Evolutionary conservation across 495 filamentous ascomycete genomes (phyloP).

Genomic region (Penicillium nucicola): DNA sequence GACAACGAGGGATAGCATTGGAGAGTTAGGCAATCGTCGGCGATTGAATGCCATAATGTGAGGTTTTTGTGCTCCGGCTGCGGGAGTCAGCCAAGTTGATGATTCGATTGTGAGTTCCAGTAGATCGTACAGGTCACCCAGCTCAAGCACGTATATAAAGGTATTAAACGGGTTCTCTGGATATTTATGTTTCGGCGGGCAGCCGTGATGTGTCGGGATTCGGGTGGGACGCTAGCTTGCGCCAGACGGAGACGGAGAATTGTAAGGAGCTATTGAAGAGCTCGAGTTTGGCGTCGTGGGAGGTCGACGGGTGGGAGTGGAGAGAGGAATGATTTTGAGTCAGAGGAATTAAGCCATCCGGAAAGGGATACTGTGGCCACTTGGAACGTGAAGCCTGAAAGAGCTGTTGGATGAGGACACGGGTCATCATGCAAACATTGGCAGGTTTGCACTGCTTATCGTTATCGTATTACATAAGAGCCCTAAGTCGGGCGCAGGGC

Average conservation of each 20-base stretch:
- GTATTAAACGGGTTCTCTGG: neutral
- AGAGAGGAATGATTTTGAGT: neutral
- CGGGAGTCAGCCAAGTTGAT: conserved; percentile 8
- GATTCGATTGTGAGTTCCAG: neutral
- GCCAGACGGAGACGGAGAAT: conserved; percentile 9
- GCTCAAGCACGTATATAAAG: conserved; percentile 9
- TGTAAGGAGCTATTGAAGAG: conserved; percentile 12
- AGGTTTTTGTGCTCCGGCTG: conserved; percentile 28
- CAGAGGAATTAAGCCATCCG: conserved; percentile 16
- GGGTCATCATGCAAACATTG: conserved; percentile 24
- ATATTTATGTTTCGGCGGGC: conserved; percentile 14
- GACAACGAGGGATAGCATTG: conserved; percentile 36
- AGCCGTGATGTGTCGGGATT: conserved; percentile 10
- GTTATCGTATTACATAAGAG: conserved; percentile 13
- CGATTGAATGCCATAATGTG: conserved; percentile 52
- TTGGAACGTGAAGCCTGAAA: conserved; percentile 33
- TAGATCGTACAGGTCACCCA: neutral
- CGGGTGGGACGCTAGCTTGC: conserved; percentile 21
- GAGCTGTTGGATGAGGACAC: conserved; percentile 25
- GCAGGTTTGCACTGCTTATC: conserved; percentile 16
- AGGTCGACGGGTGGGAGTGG: neutral
- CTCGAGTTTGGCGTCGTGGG: conserved; percentile 2
- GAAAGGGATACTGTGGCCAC: conserved; percentile 35
- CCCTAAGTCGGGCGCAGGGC: conserved; percentile 1
- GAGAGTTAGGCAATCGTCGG: conserved; percentile 37